Evolutionary conservation across 2,329 filamentous ascomycete species (phyloP).

Genomic region (Paramyrothecium sp.): DNA sequence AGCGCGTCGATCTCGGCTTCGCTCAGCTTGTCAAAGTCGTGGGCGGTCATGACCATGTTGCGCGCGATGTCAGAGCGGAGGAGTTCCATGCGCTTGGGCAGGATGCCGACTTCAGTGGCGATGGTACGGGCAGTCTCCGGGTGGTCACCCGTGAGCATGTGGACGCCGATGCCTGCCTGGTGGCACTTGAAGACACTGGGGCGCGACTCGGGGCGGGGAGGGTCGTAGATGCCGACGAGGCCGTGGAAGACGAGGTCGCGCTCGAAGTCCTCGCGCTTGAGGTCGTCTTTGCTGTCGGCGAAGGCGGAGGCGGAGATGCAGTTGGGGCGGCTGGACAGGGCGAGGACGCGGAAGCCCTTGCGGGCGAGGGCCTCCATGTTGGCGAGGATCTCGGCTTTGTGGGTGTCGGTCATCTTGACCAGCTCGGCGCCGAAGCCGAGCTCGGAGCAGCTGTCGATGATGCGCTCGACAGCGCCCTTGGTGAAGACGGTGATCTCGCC

Average conservation of each 20-base stretch:
- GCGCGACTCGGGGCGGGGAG: slow-evolving; percentile 61
- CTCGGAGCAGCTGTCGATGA: slow-evolving; percentile 56
- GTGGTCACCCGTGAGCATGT: slow-evolving; percentile 67
- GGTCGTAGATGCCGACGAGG: slow-evolving; percentile 66
- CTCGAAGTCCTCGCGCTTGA: slow-evolving; percentile 35
- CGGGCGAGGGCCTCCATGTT: slow-evolving; percentile 67
- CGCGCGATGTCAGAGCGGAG: slow-evolving; percentile 1
- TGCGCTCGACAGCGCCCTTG: slow-evolving; percentile 65
- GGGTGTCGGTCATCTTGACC: slow-evolving; percentile 27
- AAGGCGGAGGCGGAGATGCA: slow-evolving; percentile 24
- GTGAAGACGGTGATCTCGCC: slow-evolving; percentile 45
- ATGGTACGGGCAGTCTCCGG: slow-evolving; percentile 60
- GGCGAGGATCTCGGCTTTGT: slow-evolving; percentile 47
- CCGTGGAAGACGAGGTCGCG: slow-evolving; percentile 60
- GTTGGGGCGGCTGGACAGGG: slow-evolving; percentile 45
- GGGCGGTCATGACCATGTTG: slow-evolving; percentile 53
- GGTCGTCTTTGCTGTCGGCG: slow-evolving; percentile 14
- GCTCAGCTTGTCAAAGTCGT: slow-evolving; percentile 61
- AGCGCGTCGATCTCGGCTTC: slow-evolving; percentile 62
- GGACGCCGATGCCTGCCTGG: slow-evolving; percentile 57
- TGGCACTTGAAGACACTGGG: slow-evolving; percentile 54
- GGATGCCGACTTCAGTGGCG: slow-evolving; percentile 58
- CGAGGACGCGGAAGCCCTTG: slow-evolving; percentile 65
- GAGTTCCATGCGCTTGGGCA: slow-evolving; percentile 45
- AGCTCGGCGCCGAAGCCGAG: too few species aligned